Percentiles rank a stretch among this genome's conserved stretches.
Conservation (phyloP, 139 green algal genomes). For the Desmodesmus armatus region DNA sequence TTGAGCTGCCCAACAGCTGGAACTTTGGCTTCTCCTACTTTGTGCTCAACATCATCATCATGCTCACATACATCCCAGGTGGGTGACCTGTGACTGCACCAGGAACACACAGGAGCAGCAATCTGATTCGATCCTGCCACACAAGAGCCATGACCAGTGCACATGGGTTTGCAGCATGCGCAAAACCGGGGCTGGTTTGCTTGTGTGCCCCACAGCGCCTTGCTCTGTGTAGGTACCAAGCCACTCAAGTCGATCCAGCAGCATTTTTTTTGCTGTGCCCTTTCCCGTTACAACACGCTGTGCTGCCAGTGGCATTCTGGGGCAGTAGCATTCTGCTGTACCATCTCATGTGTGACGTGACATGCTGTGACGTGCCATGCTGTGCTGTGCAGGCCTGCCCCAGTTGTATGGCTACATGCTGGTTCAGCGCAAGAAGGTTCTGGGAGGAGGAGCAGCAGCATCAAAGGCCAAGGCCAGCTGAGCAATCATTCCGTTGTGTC, state of each 20-base stretch:
- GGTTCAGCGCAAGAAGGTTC: slow-evolving; percentile 81
- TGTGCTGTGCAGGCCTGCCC: slow-evolving; percentile 81
- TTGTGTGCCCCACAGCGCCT: background rate
- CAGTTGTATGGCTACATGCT: slow-evolving; percentile 92
- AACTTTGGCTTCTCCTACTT: slow-evolving; percentile 92
- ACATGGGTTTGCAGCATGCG: too few species aligned
- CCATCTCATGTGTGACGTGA: too few species aligned
- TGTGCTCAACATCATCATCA: slow-evolving; percentile 58
- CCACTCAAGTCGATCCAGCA: background rate
- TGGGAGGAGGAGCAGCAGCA: slow-evolving; percentile 48
- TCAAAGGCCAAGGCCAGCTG: slow-evolving; percentile 42
- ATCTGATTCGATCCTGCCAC: too few species aligned
- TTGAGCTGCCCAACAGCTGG: slow-evolving; percentile 83
- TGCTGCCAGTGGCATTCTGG: too few species aligned
- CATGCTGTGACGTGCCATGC: too few species aligned
- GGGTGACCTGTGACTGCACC: too few species aligned
- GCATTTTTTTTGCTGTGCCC: background rate
- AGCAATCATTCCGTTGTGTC: too few species aligned
- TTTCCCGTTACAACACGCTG: too few species aligned
- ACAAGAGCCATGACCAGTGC: too few species aligned
- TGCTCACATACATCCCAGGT: slow-evolving; percentile 64
- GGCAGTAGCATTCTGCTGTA: too few species aligned
- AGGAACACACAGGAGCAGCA: too few species aligned
- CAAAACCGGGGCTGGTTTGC: too few species aligned
- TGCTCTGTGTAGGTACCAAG: background rate